Evolutionary conservation across 1,139 yeast genomes (phyloP), one percentile per base, ranked within the genome.

Genomic region (Candida neerlandica): DNA sequence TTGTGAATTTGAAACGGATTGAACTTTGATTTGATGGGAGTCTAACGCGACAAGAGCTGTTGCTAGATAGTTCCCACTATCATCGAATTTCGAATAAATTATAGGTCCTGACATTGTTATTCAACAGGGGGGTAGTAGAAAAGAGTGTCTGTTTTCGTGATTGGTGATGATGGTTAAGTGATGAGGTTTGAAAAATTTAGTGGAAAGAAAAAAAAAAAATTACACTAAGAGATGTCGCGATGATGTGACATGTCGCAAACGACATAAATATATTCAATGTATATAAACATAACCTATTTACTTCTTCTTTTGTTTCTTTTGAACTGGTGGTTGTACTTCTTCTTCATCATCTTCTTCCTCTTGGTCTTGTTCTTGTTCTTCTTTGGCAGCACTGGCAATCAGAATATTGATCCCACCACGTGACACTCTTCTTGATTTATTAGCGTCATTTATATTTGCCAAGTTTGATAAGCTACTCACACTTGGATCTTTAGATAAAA

Each of bases 21-120:
- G 85, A 3, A 89, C 88, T 55, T 85, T 78, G 44, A 91, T 70
- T 58, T 85, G 84, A 61, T 89, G 94, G 9, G 84, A 75, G 63
- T 90, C 96, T 54, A 91, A 75, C 3, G 91, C 86, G 39, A 84
- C 81, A 23, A 82, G 71, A 0, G 84, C 91, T 45, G 84, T 80
- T 16, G 96, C 95, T 58, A 85, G 77, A 59, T 77, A 77, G 43
- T 78, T 73, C 21, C 85, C 84, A 0, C 79, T 65, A 11, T 83
- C 75, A 66, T 85, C 88, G 63, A 82, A 85, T 46, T 62, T 62
- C 30, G 80, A 67, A 43, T 64, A 60, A 44, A 73, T 58, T 41
- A 73, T 54, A 33, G 67, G 67, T 14, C 60, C 64, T n/a, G 58
- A 50, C 57, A 52, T 49, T 18, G 39, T 37, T 7, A 23, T 5